A percentile compares a stretch with the other conserved stretches of the same genome.
Conservation (phyloP, 495 filamentous ascomycete species). For the Podospora pseudoanserina region DNA sequence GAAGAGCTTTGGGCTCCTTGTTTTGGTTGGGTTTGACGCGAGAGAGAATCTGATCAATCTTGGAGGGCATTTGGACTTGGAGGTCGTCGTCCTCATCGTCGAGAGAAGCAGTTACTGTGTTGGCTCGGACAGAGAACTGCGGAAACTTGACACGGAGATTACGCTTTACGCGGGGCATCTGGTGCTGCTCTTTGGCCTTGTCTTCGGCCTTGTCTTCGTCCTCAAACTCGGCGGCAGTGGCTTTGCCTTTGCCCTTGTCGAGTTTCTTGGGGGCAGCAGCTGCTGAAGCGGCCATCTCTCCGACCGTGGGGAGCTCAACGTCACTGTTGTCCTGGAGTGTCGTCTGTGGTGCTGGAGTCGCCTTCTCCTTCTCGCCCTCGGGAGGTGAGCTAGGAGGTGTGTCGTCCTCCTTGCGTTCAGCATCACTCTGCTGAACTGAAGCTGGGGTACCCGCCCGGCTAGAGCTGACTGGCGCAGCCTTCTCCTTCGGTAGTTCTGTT, state of each 20-base stretch:
- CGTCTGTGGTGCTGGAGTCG: not conserved
- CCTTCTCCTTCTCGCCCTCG: conserved; percentile 17
- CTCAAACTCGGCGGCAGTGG: conserved; percentile 30
- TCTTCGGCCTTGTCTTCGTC: conserved; percentile 18
- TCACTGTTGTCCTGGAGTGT: conserved; percentile 24
- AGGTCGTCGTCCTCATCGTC: conserved; percentile 42
- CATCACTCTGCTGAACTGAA: conserved; percentile 41
- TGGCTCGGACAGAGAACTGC: conserved; percentile 20
- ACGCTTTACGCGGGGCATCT: conserved; percentile 29
- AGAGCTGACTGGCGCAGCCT: conserved; percentile 30
- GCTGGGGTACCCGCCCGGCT: conserved; percentile 40
- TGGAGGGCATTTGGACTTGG: conserved; percentile 34
- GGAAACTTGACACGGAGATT: conserved; percentile 45
- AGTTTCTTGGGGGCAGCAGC: conserved; percentile 26
- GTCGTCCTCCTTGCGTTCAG: conserved; percentile 41
- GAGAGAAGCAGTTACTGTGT: conserved; percentile 29
- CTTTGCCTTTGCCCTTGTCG: conserved; percentile 58
- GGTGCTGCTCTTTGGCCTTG: conserved; percentile 5
- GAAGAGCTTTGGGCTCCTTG: conserved; percentile 62
- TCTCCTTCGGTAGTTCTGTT: conserved; percentile 15
- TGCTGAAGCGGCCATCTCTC: conserved; percentile 24
- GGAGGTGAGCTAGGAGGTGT: conserved; percentile 56
- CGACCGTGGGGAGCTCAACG: conserved; percentile 34
- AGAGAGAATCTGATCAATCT: conserved; percentile 62
- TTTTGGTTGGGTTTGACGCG: conserved; percentile 55